These are phyloP conservation scores for Lipomyces japonicus DNA, from an alignment of 805 yeast species.

Conservation along the genomic window DNA sequence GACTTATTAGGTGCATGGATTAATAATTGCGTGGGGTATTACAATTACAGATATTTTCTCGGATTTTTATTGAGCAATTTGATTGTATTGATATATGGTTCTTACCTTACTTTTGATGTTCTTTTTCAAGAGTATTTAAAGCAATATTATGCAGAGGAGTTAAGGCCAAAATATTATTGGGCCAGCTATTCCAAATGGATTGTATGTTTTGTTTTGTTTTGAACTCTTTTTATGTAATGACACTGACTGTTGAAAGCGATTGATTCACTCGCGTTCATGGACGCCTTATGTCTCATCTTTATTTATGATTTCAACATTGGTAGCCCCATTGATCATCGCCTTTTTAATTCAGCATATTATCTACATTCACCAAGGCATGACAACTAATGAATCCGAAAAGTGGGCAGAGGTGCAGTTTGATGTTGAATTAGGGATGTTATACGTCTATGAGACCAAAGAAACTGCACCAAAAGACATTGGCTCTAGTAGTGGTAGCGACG, in stretches of 20 bases:
- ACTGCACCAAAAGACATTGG: conserved; percentile 25
- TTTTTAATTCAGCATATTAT: conserved; percentile 48
- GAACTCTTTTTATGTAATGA: background rate
- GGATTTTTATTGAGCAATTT: conserved; percentile 51
- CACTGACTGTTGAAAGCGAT: background rate
- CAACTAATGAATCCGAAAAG: conserved; percentile 69
- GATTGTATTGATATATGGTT: conserved; percentile 46
- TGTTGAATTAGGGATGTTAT: conserved; percentile 43
- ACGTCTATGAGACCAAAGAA: conserved; percentile 28
- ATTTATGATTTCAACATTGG: conserved; percentile 44
- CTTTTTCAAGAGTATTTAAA: conserved; percentile 13
- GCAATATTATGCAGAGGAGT: conserved; percentile 12
- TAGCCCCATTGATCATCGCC: conserved; percentile 45
- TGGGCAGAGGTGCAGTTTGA: conserved; percentile 64
- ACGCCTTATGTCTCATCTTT: conserved; percentile 38
- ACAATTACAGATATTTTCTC: conserved; percentile 60
- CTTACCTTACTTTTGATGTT: conserved; percentile 33
- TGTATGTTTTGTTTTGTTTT: background rate
- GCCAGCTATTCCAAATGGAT: conserved; percentile 18
- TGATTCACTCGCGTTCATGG: conserved; percentile 22
- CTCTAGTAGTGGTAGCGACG: conserved; percentile 29
- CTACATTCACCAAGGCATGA: conserved; percentile 60
- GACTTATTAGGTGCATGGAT: conserved; percentile 44
- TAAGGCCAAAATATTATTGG: conserved; percentile 17
- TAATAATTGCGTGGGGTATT: conserved; percentile 57